Conservation (phyloP, 1,284 basidiomycete genomes). For the Rhodofomes roseus region DNA sequence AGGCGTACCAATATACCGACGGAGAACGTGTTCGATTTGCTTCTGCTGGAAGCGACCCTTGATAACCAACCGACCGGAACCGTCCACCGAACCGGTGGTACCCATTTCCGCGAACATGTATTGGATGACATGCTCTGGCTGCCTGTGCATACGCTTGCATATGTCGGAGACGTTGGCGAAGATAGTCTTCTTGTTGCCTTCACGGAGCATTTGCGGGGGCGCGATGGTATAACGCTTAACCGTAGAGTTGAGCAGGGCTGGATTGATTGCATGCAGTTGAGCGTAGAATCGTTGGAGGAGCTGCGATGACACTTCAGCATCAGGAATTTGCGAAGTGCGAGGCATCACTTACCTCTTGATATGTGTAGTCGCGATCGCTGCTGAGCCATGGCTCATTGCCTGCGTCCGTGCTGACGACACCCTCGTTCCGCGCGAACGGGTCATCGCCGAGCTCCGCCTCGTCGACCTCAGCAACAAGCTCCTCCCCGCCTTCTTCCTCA, state of each 20-base stretch:
- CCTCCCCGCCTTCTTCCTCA: slow-evolving; percentile 52
- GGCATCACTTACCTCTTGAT: slow-evolving; percentile 70
- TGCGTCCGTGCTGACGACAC: slow-evolving; percentile 54
- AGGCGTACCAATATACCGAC: slow-evolving; percentile 89
- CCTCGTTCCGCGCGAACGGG: slow-evolving; percentile 69
- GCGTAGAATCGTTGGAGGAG: slow-evolving; percentile 92
- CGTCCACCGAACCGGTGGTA: slow-evolving; percentile 95
- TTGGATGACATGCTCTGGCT: slow-evolving; percentile 98
- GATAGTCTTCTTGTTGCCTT: slow-evolving; percentile 96
- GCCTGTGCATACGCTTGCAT: slow-evolving; percentile 97
- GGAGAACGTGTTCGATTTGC: slow-evolving; percentile 96
- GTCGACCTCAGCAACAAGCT: slow-evolving; percentile 63
- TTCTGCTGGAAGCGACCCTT: slow-evolving; percentile 98
- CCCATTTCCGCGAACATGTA: slow-evolving; percentile 99
- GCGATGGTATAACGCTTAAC: slow-evolving; percentile 97
- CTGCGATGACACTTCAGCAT: slow-evolving; percentile 35
- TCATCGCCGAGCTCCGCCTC: slow-evolving; percentile 85
- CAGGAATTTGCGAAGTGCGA: neutral
- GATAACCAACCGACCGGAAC: slow-evolving; percentile 90
- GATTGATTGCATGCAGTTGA: slow-evolving; percentile 91
- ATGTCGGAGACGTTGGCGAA: slow-evolving; percentile 98
- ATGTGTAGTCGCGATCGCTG: slow-evolving; percentile 92
- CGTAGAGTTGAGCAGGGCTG: slow-evolving; percentile 80
- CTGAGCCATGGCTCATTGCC: slow-evolving; percentile 86
- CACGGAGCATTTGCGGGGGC: slow-evolving; percentile 91